Evolutionary conservation across 2,329 filamentous ascomycete genomes (phyloP).

Genomic region (Didymella keratinophila): DNA sequence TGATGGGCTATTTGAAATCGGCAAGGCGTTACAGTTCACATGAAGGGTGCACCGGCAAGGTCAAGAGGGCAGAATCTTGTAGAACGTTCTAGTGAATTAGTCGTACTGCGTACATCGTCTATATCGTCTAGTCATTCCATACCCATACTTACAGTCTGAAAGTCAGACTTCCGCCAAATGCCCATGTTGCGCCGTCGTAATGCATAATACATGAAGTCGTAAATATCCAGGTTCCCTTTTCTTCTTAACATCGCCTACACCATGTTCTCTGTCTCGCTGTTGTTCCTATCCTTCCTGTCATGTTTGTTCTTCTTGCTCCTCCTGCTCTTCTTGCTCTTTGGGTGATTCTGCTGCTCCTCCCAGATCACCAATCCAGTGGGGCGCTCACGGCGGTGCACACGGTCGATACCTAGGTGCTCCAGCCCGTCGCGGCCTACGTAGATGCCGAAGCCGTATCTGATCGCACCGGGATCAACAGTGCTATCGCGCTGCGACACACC

Average conservation of each 20-base stretch:
- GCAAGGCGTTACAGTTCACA: too few relatives aligned
- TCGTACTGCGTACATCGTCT: conserved; percentile 1
- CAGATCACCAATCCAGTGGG: conserved; percentile 47
- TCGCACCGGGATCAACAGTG: conserved; percentile 42
- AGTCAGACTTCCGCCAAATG: neutral
- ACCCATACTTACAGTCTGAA: neutral
- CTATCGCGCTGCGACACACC: conserved; percentile 38
- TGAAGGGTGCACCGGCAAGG: too few relatives aligned
- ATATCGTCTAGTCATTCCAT: conserved; percentile 11
- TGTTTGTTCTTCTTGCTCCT: conserved; percentile 9
- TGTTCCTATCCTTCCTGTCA: conserved; percentile 1
- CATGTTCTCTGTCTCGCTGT: conserved; percentile 10
- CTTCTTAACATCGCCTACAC: neutral
- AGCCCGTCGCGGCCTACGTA: conserved; percentile 66
- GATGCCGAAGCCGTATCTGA: conserved; percentile 64
- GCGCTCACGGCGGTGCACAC: conserved; percentile 54
- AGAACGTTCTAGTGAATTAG: neutral
- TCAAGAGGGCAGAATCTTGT: too few relatives aligned
- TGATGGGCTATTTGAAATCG: too few relatives aligned
- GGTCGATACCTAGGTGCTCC: conserved; percentile 68
- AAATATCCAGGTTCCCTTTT: neutral
- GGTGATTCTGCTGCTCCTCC: conserved; percentile 41
- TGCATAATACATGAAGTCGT: conserved; percentile 9
- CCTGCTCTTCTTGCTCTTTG: conserved; percentile 2
- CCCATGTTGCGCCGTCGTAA: conserved; percentile 7